Evolutionary conservation across 192 early-diverging fungal genomes (phyloP), one percentile per base, ranked within the genome.

Genomic region (Backusella australiensis): DNA sequence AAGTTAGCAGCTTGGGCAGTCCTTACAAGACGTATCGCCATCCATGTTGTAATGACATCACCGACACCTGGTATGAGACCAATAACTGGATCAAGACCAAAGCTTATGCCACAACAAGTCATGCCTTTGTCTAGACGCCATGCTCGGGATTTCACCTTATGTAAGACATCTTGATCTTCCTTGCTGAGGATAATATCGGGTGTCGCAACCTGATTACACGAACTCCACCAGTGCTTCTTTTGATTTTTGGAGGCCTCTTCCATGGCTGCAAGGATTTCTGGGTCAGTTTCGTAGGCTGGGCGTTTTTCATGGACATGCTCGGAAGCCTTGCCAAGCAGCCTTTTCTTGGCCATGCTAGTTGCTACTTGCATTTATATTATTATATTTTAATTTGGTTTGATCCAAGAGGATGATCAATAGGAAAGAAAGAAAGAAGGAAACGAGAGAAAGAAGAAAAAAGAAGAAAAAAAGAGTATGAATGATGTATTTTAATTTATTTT

Each of bases 31-130:
- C 77, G 72, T 21, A 87, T 15, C 11, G 85, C 82, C 26, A 89
- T 74, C 6, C 75, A 21, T 35, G 81, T 4, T 1, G 83, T 81
- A 21, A 88, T 72, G 4, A 69, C 44, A 78, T 89, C 88, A 29
- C 88, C 88, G 41, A 84, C 78, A 26, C 82, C 76, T 14, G 88
- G 88, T 34, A 89, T 77, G 32, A 87, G 75, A 82, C 87, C 87
- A 52, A 88, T 42, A 72, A 88, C 69, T 44, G 80, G 78, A 69
- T 88, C 87, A 12, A 88, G 34, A 17, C 87, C 87, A 73, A 88
- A 65, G 14, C 67, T 79, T 5, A 75, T 81, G 41, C 77, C 75
- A 41, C 87, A 82, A 38, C 83, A 74, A 11, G 80, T 49, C 11
- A 86, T 21, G 29, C 85, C 87, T 21, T 82, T 79, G 38, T 88